These are phyloP conservation scores for Alternaria solani DNA, from an alignment of 2,329 filamentous ascomycete genomes.

Conservation along the genomic window DNA sequence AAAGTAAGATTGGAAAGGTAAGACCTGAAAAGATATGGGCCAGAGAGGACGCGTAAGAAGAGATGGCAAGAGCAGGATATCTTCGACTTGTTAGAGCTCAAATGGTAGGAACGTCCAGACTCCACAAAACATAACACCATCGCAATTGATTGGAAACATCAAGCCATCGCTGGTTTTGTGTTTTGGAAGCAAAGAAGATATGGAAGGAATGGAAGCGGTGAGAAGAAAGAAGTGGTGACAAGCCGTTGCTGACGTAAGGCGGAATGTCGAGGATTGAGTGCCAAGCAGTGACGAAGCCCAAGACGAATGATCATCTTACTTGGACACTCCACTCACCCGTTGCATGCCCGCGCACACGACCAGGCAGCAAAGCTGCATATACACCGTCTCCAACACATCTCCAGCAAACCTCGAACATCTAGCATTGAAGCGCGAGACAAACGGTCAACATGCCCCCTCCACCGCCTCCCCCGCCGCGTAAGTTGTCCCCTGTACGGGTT, in stretches of 20 bases:
- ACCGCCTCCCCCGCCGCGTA: slow-evolving; percentile 44
- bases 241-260: slow-evolving; percentile 1
- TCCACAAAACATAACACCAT: not conserved
- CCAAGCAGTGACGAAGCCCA: slow-evolving; percentile 14
- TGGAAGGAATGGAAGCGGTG: not conserved
- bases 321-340: slow-evolving; percentile 26
- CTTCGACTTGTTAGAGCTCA: not conserved
- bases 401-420: slow-evolving; percentile 1
- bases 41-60: not conserved
- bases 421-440: slow-evolving; percentile 7
- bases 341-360: slow-evolving; percentile 22
- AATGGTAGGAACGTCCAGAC: not conserved
- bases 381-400: not conserved
- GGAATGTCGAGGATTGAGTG: not conserved
- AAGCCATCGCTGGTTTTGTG: not conserved
- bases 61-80: not conserved
- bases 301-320: slow-evolving; percentile 11
- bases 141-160: not conserved
- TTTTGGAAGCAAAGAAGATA: not conserved
- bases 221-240: not conserved
- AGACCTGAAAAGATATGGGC: not conserved
- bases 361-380: slow-evolving; percentile 26
- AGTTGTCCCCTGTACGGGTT: not conserved
- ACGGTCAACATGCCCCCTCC: slow-evolving; percentile 31
- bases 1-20: not conserved